phyloP scores from a whole-genome alignment of 495 filamentous ascomycete genomes.

The Podospora australis region DNA sequence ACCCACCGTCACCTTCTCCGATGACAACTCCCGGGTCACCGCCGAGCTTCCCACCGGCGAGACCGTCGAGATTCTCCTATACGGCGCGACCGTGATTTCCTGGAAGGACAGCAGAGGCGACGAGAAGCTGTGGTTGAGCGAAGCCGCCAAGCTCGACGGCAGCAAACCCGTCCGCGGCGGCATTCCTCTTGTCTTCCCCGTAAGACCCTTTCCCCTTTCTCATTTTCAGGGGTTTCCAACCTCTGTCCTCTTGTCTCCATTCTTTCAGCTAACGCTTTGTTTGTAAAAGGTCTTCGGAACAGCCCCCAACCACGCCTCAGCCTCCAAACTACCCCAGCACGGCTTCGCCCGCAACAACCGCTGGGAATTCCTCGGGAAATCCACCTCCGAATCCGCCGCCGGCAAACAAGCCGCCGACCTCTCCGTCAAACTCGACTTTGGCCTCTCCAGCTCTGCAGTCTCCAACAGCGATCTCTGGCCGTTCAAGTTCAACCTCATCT shows the following conservation, averaged over 20 bases:
- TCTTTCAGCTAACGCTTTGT: too few species aligned
- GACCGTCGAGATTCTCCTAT: constrained; percentile 74
- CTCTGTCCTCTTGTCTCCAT: constrained; percentile 20
- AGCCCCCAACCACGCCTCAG: constrained; percentile 60
- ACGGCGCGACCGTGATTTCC: constrained; percentile 85
- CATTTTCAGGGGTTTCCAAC: too few species aligned
- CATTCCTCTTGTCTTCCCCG: constrained; percentile 93
- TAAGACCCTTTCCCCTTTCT: too few species aligned
- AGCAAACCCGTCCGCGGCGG: constrained; percentile 62
- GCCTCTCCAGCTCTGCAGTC: constrained; percentile 55
- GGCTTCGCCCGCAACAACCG: constrained; percentile 84
- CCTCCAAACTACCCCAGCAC: constrained; percentile 77
- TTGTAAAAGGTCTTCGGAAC: constrained; percentile 96
- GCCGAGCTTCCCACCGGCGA: constrained; percentile 80
- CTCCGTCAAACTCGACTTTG: constrained; percentile 88
- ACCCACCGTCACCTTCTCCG: constrained; percentile 60
- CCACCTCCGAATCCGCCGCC: constrained; percentile 45
- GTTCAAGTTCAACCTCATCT: constrained; percentile 81
- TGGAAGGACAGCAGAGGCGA: constrained; percentile 78
- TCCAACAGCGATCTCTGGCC: constrained; percentile 66
- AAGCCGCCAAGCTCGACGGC: constrained; percentile 60
- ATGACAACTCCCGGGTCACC: constrained; percentile 58
- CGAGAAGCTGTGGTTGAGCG: constrained; percentile 85
- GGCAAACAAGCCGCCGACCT: constrained; percentile 44
- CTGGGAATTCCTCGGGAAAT: constrained; percentile 75